Conservation (phyloP, 306 rosid species). For the Cyclanthera cordifolia region DNA sequence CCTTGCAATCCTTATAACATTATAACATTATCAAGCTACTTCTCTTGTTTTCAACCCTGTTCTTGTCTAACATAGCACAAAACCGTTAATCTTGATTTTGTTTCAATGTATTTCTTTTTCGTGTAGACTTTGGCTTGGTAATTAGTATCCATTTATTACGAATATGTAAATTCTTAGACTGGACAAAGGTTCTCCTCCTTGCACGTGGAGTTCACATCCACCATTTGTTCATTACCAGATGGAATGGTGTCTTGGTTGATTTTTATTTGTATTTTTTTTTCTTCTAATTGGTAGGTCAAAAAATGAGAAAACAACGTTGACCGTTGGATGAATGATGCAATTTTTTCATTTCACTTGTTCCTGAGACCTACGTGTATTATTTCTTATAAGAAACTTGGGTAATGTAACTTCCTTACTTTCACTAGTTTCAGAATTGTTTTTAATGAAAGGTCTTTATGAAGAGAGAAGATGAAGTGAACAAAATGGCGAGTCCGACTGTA, state of each 20-base stretch:
- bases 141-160: conserved; percentile 7
- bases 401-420: conserved; percentile 1
- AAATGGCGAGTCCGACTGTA: not conserved
- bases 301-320: not conserved
- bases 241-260: not conserved
- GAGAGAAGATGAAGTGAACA: not conserved
- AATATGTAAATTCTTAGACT: not conserved
- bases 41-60: too few relatives aligned
- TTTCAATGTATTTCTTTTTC: conserved; percentile 1
- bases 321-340: conserved; percentile 4
- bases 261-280: not conserved
- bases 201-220: conserved; percentile 6
- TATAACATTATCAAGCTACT: too few relatives aligned
- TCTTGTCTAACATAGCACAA: too few relatives aligned
- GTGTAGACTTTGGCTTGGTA: conserved; percentile 6
- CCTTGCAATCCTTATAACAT: too few relatives aligned
- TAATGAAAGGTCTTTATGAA: not conserved
- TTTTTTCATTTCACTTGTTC: conserved; percentile 3
- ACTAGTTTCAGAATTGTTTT: conserved; percentile 4
- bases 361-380: conserved; percentile 3
- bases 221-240: conserved; percentile 5
- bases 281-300: not conserved
- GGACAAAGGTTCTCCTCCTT: conserved; percentile 12
- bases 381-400: conserved; percentile 6
- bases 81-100: not conserved